These are phyloP conservation scores for Penicillium thymicola DNA, from an alignment of 2,329 filamentous ascomycete genomes.

Conservation along the genomic window DNA sequence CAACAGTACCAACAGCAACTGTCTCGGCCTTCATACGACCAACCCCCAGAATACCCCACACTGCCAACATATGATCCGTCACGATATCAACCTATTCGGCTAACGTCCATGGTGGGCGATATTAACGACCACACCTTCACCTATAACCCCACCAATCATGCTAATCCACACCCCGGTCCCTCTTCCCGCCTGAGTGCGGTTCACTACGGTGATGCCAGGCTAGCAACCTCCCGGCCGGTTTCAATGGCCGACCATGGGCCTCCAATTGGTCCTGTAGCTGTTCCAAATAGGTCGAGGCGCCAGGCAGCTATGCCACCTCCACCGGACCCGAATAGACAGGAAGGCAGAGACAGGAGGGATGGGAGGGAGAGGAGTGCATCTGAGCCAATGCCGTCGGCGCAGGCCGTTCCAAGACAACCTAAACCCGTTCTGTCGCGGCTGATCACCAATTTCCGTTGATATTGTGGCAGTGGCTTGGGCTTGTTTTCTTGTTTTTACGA, in stretches of 20 bases:
- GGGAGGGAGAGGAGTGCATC: constrained; percentile 21
- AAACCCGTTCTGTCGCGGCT: constrained; percentile 37
- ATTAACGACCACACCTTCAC: constrained; percentile 4
- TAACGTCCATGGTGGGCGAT: constrained; percentile 8
- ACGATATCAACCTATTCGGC: constrained; percentile 25
- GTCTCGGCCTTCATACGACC: constrained; percentile 19
- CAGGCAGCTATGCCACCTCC: constrained; percentile 13
- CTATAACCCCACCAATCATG: constrained; percentile 4
- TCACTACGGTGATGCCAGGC: constrained; percentile 19
- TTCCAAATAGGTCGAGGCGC: not conserved
- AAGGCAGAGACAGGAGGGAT: constrained; percentile 11
- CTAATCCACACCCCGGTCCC: constrained; percentile 8
- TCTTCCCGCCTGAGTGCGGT: constrained; percentile 21
- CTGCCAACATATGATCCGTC: constrained; percentile 37
- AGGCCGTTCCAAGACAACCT: constrained; percentile 21
- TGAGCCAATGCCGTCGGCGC: constrained; percentile 16
- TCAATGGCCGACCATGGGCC: not conserved
- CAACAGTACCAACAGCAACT: constrained; percentile 9
- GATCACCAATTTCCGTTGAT: constrained; percentile 34
- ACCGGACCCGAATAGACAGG: not conserved
- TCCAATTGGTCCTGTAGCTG: not conserved
- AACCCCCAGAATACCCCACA: constrained; percentile 29
- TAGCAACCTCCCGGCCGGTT: constrained; percentile 16
- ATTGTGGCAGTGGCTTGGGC: constrained; percentile 1
- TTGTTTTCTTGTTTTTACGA: constrained; percentile 10